These are phyloP conservation scores for Houttuynia cordata DNA, from an alignment of 164 flowering plant species.

Conservation along the genomic window DNA sequence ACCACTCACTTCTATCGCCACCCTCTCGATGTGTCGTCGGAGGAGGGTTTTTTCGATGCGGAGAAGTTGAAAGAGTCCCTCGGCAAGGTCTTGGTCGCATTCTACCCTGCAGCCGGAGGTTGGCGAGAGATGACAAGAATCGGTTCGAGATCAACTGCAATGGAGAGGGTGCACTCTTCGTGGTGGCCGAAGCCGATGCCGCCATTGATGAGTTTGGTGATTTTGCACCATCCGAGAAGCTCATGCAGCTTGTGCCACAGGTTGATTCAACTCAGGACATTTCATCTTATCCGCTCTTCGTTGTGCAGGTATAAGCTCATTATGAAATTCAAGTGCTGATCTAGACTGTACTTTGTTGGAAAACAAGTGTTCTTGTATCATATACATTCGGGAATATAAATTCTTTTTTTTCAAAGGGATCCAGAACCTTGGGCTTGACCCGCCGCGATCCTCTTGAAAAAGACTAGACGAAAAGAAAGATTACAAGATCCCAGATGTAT, in stretches of 20 bases:
- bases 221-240: background rate
- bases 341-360: too few species aligned
- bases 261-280: background rate
- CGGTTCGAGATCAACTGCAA: slow-evolving; percentile 7
- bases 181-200: background rate
- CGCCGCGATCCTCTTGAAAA: too few species aligned
- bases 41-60: slow-evolving; percentile 6
- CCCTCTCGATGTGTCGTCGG: background rate
- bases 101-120: slow-evolving; percentile 9
- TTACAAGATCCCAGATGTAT: too few species aligned
- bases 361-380: too few species aligned
- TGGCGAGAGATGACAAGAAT: slow-evolving; percentile 2
- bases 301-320: background rate
- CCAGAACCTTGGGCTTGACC: too few species aligned
- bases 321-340: background rate
- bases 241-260: background rate
- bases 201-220: slow-evolving; percentile 1
- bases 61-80: background rate
- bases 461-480: too few species aligned
- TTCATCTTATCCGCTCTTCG: slow-evolving; percentile 1
- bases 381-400: too few species aligned
- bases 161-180: slow-evolving; percentile 5
- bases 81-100: slow-evolving; percentile 4
- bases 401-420: too few species aligned
- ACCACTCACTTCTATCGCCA: slow-evolving; percentile 2